Evolutionary conservation across 164 flowering plant species (phyloP), one percentile per base, ranked within the genome.

Genomic region (Stephania japonica): DNA sequence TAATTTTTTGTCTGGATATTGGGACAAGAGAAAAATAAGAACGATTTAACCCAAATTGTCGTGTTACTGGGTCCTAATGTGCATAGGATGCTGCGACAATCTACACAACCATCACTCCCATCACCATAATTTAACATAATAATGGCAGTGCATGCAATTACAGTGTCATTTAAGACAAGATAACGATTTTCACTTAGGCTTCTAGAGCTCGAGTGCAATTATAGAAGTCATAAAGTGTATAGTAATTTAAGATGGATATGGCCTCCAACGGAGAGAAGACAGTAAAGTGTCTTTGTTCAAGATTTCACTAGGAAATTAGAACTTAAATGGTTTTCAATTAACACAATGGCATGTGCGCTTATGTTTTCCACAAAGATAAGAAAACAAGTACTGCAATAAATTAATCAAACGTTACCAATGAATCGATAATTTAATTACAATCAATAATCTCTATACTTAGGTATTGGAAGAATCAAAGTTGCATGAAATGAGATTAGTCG

Each of bases 191-290:
- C 59, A 47, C 41, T 59, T 26, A 24, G 61, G 27, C 50, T 69
- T 69, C 72, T 69, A 69, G 72, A 69, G 49, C 19, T 21, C 19
- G 23, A 42, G 12, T 11, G 19, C 59, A 69, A 69, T 69, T 53
- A 69, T 69, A 49, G 14, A 69, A 69, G 26, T 43, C 69, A 66
- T 16, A 32, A 7, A 56, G 18, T 4, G 21, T 56, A n/a, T 3
- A 56, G 62, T 56, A n/a, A 56, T n/a, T n/a, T n/a, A n/a, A n/a
- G 5, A 16, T 19, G 19, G 62, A 56, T 56, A 56, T 25, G 72
- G 72, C 4, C 25, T 69, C 72, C 72, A 69, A 69, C 12, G 25
- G n/a, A 5, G 38, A 47, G 56, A 38, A 18, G 72, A 47, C 72
- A 69, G 4, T 32, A 69, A 69, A 18, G 32, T 32, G 72, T 44